These are phyloP conservation scores for Phragmites australis DNA, from an alignment of 176 grass and related monocot species.

Conservation along the genomic window DNA sequence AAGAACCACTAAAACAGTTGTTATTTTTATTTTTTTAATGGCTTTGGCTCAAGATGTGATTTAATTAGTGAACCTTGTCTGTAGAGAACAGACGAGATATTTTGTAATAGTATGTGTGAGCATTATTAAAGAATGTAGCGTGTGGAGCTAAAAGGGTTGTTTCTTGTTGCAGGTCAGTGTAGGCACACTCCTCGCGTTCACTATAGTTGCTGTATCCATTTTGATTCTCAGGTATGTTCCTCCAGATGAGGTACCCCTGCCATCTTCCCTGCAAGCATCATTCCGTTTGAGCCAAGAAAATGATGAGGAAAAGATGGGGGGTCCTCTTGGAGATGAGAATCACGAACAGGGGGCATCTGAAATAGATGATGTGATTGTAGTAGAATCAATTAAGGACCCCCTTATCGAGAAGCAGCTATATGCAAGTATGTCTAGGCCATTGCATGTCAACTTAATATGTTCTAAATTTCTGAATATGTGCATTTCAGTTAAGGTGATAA, in stretches of 20 bases:
- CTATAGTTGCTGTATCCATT: slow-evolving; percentile 77
- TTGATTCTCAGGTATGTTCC: slow-evolving; percentile 92
- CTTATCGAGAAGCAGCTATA: slow-evolving; percentile 65
- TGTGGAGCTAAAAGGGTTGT: background rate
- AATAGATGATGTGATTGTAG: slow-evolving; percentile 47
- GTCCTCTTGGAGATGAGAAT: slow-evolving; percentile 33
- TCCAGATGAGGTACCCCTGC: slow-evolving; percentile 75
- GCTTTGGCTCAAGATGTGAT: background rate
- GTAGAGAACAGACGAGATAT: background rate
- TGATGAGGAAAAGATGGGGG: slow-evolving; percentile 49
- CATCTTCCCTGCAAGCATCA: slow-evolving; percentile 77
- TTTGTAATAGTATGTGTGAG: background rate
- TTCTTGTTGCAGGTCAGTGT: slow-evolving; percentile 73
- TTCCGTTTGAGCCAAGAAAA: slow-evolving; percentile 71
- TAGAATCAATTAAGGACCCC: slow-evolving; percentile 48
- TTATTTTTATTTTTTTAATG: background rate
- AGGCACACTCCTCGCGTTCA: slow-evolving; percentile 82
- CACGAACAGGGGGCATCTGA: slow-evolving; percentile 38
- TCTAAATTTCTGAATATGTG: slow-evolving; percentile 18
- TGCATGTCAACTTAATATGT: background rate
- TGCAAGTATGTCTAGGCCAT: slow-evolving; percentile 48
- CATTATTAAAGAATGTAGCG: background rate
- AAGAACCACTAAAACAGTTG: background rate
- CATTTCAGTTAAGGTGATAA: background rate
- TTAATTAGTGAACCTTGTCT: background rate